Evolutionary conservation across 106 monocot genomes (phyloP), one percentile per base, ranked within the genome.

Genomic region (Chionographis japonica): DNA sequence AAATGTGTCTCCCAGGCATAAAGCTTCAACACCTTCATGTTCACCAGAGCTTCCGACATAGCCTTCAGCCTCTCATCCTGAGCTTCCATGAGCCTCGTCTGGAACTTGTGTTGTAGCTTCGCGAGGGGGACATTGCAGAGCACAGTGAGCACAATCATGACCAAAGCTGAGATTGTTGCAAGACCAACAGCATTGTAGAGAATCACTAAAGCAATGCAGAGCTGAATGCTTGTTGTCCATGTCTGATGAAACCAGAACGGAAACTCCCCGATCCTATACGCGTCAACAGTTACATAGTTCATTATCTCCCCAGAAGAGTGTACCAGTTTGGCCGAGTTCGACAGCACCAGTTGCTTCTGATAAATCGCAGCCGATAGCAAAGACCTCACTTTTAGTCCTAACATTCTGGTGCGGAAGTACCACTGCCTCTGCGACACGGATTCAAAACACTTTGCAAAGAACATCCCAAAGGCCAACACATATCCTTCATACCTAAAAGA

Each of bases 1-100:
- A 92, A 98, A 73, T 92, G 81, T 12, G 69, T 71, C 60, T 93
- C 97, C 97, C 92, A 98, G 10, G 97, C 97, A 83, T 98, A 98
- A 16, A 98, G 84, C 68, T 98, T 98, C 76, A 98, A 69, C 2
- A 98, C 89, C 82, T 93, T 98, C 97, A 98, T 98, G 52, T 83
- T 83, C 60, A 92, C 65, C 55, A 98, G 50, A 15, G 97, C 83
- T 65, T 98, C 97, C 8, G 97, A 76, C 74, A 98, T 70, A 50
- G 97, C 89, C 76, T 92, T 98, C 64, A 98, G 71, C 75, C 97
- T 86, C 65, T 66, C 68, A 66, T 92, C 97, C 73, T 98, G 89
- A 42, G 97, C 82, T 15, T 73, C 75, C 97, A 92, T 90, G 18
- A 98, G 84, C 53, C 39, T 80, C 19, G 76, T 79, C 80, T 98